Evolutionary conservation across 2,329 filamentous ascomycete genomes (phyloP), one percentile per base, ranked within the genome.

Genomic region (Colletotrichum navitas): DNA sequence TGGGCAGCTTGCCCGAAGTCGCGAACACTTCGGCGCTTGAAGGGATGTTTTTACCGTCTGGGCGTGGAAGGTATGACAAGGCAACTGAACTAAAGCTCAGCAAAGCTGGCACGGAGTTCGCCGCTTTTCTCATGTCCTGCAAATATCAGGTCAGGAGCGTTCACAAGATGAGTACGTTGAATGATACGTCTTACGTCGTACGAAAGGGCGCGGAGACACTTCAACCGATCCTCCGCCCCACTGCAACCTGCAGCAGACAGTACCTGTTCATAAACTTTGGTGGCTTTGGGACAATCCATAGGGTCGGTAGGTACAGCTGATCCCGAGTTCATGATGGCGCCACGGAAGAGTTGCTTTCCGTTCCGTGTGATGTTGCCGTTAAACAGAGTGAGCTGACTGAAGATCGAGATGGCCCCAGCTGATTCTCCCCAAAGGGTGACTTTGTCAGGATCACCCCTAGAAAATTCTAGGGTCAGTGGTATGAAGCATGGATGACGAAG

Each of bases 391-490:
- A 90, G 89, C 61, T 92, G 91, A 74, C 91, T 86, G 63, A 88
- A 84, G 1, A 90, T 88, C 0, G 89, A 91, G 58, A 92, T 90
- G 1, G 85, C 80, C 0, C 88, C 88, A 0, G 88, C 87, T 0
- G 83, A 86, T 76, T 92, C 87, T 3, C 91, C 90, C 87, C 87
- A 91, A 52, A 92, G 88, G 0, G 90, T 92, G 3, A 92, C 89
- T 71, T 88, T 89, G 2, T 82, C 80, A 0, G 90, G 88, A 74
- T 92, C 90, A 3, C 91, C 91, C 1, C 91, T 72, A 4, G 0
- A 47, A 2, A 49, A 0, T 1, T 21, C 21, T 14, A 26, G 3
- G 1, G 14, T 63, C 16, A 26, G 3, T 26, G 5, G 11, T 14
- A 3, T 21, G 5, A 39, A 21, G 5, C 5, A n/a, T 6, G 16